These are phyloP conservation scores for Solanum sitiens DNA, from an alignment of 257 asterid genomes.

Conservation along the genomic window DNA sequence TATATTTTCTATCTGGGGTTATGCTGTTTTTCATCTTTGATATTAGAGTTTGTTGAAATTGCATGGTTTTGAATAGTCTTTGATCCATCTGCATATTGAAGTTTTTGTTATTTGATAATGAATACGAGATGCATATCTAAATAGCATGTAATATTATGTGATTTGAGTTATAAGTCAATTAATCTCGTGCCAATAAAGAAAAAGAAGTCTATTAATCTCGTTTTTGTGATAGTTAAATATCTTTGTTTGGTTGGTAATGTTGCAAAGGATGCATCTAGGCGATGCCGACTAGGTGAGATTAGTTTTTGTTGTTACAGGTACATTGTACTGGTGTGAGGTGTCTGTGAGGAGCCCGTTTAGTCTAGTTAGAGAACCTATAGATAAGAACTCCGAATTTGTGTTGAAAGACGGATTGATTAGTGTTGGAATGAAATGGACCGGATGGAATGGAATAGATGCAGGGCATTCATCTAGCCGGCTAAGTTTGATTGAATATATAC, in stretches of 20 bases:
- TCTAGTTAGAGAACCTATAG: neutral
- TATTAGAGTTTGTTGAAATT: neutral
- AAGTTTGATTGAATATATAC: neutral
- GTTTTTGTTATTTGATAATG: neutral
- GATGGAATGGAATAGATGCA: neutral
- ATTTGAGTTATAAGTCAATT: neutral
- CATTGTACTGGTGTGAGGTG: neutral
- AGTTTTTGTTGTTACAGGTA: neutral
- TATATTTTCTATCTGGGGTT: neutral
- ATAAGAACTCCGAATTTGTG: neutral
- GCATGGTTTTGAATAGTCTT: neutral
- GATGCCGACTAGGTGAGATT: neutral
- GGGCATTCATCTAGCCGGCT: neutral
- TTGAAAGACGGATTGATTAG: neutral
- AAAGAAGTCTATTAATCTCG: neutral
- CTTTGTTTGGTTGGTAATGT: neutral
- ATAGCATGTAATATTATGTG: neutral
- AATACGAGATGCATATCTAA: neutral
- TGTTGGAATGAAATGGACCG: neutral
- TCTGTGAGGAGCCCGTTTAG: neutral
- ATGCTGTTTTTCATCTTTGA: neutral
- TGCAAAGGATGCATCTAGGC: neutral
- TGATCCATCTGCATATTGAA: neutral
- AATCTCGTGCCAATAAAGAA: neutral
- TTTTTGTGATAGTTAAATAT: neutral